Evolutionary conservation across 192 early-diverging fungal species (phyloP), one percentile per base, ranked within the genome.

Genomic region (Coemansia sp.): DNA sequence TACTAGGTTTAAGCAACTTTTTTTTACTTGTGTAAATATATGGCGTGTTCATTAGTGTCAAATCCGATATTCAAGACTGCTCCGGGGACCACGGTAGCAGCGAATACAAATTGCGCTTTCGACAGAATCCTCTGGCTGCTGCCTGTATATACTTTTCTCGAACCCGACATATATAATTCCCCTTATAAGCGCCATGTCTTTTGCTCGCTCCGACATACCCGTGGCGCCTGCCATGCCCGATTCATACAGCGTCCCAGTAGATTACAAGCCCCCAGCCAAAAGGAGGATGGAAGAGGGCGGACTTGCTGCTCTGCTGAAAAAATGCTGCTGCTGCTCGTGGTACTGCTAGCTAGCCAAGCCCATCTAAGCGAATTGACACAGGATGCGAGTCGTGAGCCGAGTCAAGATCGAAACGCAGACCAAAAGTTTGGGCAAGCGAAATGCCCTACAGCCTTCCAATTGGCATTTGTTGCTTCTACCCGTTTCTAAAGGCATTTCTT

Each of bases 311-410:
- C 20, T 33, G 56, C 35, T 58, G 56, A 36, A 34, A 18, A 37
- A 21, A 3, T 58, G 56, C 56, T 58, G 56, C 35, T 58, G 56
- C 34, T 58, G 16, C 35, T 35, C 56, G 2, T 58, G 56, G 56
- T 58, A 58, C 56, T 58, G 56, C 56, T 58, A 58, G 55, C 55
- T 11, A 31, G 14, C 35, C 23, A 24, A 53, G 14, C 50, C 14
- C 6, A 38, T 33, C 2, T 10, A 20, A 13, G 3, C 53, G 53
- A 56, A 14, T 11, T 31, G 31, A 31, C 31, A 3, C 4, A 31
- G 4, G 4, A 31, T 31, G 31, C 31, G 31, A 31, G 31, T 31
- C 31, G 31, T 31, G 53, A 56, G 53, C 5, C 53, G 53, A 56
- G 28, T 6, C 28, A 31, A 9, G 46, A 42, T 42, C 39, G 39